Percentiles rank a stretch among this genome's conserved stretches.
Evolutionary conservation across 2,329 filamentous ascomycete genomes (phyloP).

Genomic region (Stylonectria norvegica): DNA sequence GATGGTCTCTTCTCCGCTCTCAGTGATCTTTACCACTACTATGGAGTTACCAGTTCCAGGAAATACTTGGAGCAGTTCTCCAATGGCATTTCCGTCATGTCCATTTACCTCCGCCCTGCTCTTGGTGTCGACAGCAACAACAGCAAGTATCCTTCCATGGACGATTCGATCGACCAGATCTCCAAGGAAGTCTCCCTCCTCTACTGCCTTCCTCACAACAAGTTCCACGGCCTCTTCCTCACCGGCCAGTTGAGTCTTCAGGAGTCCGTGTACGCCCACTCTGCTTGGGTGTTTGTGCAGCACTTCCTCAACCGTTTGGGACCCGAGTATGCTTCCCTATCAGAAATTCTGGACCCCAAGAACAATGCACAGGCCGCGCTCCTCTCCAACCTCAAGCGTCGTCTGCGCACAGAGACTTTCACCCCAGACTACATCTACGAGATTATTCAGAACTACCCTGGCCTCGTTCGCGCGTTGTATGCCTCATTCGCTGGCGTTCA

Average conservation of each 20-base stretch:
- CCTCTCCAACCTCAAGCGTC: constrained; percentile 90
- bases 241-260: constrained; percentile 84
- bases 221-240: constrained; percentile 86
- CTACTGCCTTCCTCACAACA: constrained; percentile 97
- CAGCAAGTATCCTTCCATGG: constrained; percentile 69
- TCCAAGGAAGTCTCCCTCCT: constrained; percentile 96
- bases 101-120: constrained; percentile 81
- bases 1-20: constrained; percentile 91
- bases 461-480: constrained; percentile 82
- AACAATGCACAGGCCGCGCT: constrained; percentile 85
- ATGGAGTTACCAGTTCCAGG: constrained; percentile 89
- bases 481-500: constrained; percentile 88
- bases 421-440: constrained; percentile 97
- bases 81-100: constrained; percentile 97
- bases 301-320: constrained; percentile 96
- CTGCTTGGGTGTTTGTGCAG: constrained; percentile 94
- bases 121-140: constrained; percentile 53
- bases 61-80: constrained; percentile 99
- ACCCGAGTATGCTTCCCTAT: constrained; percentile 85
- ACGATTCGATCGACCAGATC: constrained; percentile 96
- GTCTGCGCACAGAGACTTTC: constrained; percentile 93
- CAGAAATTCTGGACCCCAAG: constrained; percentile 72
- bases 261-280: constrained; percentile 96
- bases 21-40: constrained; percentile 97
- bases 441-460: constrained; percentile 89